These are phyloP conservation scores for Helotiales sp. DNA, from an alignment of 2,329 filamentous ascomycete species.

Conservation along the genomic window DNA sequence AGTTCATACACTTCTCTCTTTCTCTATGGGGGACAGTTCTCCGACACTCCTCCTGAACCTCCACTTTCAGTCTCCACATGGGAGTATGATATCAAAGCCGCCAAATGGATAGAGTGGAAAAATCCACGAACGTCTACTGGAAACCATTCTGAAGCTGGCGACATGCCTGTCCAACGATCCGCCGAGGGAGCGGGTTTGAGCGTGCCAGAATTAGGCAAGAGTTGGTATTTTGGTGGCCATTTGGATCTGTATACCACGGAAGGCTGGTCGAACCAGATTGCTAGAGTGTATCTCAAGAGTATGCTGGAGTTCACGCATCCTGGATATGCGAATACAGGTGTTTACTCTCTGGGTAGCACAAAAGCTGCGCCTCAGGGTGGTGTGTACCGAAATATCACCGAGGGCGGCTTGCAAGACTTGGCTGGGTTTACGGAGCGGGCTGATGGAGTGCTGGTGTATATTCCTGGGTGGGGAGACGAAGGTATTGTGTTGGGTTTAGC, in stretches of 20 bases:
- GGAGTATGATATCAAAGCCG: slow-evolving; percentile 68
- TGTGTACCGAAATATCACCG: slow-evolving; percentile 74
- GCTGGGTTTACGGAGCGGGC: slow-evolving; percentile 74
- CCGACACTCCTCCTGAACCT: slow-evolving; percentile 61
- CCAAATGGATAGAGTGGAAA: slow-evolving; percentile 66
- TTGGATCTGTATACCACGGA: slow-evolving; percentile 61
- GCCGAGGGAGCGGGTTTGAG: slow-evolving; percentile 76
- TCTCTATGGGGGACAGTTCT: slow-evolving; percentile 77
- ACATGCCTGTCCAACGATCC: slow-evolving; percentile 65
- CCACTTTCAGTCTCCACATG: slow-evolving; percentile 68
- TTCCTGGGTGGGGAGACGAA: slow-evolving; percentile 74
- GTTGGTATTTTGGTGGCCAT: slow-evolving; percentile 82
- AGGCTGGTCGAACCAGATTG: slow-evolving; percentile 70
- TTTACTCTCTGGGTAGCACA: slow-evolving; percentile 57
- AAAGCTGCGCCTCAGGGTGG: slow-evolving; percentile 65
- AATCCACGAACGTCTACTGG: slow-evolving; percentile 67
- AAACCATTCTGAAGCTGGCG: slow-evolving; percentile 61
- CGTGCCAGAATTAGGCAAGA: slow-evolving; percentile 70
- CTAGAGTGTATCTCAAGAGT: slow-evolving; percentile 73
- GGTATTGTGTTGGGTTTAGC: slow-evolving; percentile 75
- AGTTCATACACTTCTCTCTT: slow-evolving; percentile 71
- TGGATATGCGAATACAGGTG: slow-evolving; percentile 66
- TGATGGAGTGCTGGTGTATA: slow-evolving; percentile 73
- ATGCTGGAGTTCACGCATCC: slow-evolving; percentile 79
- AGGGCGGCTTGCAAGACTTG: slow-evolving; percentile 69